These are phyloP conservation scores for Tilletia setariae DNA, from an alignment of 1,284 basidiomycete species.

Conservation along the genomic window DNA sequence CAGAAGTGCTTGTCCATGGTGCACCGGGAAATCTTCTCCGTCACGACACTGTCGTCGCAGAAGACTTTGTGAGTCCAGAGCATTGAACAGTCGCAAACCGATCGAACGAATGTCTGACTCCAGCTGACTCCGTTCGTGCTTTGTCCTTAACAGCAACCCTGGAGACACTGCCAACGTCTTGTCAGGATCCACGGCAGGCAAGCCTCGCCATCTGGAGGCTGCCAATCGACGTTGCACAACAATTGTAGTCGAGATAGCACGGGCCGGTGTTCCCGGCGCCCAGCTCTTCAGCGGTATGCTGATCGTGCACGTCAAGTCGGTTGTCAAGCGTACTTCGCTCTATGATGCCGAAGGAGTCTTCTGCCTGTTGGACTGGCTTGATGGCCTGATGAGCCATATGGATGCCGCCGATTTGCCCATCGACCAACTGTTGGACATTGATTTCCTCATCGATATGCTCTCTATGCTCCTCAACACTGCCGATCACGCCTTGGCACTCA, in stretches of 20 bases:
- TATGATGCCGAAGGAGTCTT: slow-evolving; percentile 52
- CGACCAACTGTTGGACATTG: slow-evolving; percentile 38
- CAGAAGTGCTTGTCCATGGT: slow-evolving; percentile 49
- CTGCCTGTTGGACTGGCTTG: slow-evolving; percentile 49
- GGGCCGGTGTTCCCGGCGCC: slow-evolving; percentile 28
- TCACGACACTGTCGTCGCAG: slow-evolving; percentile 50
- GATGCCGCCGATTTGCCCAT: slow-evolving; percentile 41
- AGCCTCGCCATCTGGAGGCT: slow-evolving; percentile 49
- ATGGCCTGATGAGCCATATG: slow-evolving; percentile 45
- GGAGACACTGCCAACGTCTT: slow-evolving; percentile 51
- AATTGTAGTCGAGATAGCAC: slow-evolving; percentile 50
- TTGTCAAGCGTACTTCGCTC: slow-evolving; percentile 47
- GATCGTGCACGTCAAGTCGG: slow-evolving; percentile 43
- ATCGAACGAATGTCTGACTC: neutral
- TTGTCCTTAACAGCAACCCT: slow-evolving; percentile 29
- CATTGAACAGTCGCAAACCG: neutral
- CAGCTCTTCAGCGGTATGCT: slow-evolving; percentile 44
- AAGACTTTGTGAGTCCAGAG: slow-evolving; percentile 39
- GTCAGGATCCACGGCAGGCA: slow-evolving; percentile 46
- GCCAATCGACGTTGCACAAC: slow-evolving; percentile 49
- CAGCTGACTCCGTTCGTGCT: neutral
- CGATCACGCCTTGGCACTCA: slow-evolving; percentile 48
- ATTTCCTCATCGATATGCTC: slow-evolving; percentile 44
- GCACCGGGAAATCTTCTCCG: slow-evolving; percentile 46
- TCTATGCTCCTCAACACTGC: slow-evolving; percentile 44